Evolutionary conservation across 495 filamentous ascomycete genomes (phyloP).

Genomic region (Penicillium crystallinum): DNA sequence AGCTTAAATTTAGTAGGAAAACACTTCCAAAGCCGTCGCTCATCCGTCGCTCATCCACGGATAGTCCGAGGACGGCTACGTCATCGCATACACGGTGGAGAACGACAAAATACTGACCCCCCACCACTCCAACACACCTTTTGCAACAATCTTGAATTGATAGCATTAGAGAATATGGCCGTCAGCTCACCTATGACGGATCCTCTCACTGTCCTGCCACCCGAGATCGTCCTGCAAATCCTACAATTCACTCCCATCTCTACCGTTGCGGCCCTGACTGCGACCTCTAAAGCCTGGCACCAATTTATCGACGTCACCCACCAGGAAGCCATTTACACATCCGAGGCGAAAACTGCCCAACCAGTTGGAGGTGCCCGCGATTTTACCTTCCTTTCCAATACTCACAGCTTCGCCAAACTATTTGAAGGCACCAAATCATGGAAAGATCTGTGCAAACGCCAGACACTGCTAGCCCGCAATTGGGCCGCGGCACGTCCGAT

Average conservation of each 20-base stretch:
- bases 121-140: background rate
- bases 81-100: slow-evolving; percentile 8
- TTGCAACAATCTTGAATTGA: background rate
- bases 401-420: slow-evolving; percentile 18
- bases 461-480: slow-evolving; percentile 32
- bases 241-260: slow-evolving; percentile 32
- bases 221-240: slow-evolving; percentile 35
- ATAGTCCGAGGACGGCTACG: background rate
- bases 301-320: slow-evolving; percentile 38
- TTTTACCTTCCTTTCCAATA: slow-evolving; percentile 17
- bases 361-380: slow-evolving; percentile 18
- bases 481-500: slow-evolving; percentile 27
- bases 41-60: background rate
- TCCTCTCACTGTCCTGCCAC: slow-evolving; percentile 30
- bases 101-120: slow-evolving; percentile 3
- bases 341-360: slow-evolving; percentile 24
- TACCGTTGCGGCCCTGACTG: slow-evolving; percentile 29
- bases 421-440: slow-evolving; percentile 28
- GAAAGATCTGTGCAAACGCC: slow-evolving; percentile 36
- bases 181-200: slow-evolving; percentile 13
- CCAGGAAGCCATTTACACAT: slow-evolving; percentile 36
- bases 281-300: slow-evolving; percentile 36
- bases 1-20: background rate
- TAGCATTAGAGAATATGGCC: slow-evolving; percentile 10
- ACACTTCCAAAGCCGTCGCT: background rate